Base-by-base conservation (phyloP, 306 rosid species). In the Medicago ruthenica region DNA sequence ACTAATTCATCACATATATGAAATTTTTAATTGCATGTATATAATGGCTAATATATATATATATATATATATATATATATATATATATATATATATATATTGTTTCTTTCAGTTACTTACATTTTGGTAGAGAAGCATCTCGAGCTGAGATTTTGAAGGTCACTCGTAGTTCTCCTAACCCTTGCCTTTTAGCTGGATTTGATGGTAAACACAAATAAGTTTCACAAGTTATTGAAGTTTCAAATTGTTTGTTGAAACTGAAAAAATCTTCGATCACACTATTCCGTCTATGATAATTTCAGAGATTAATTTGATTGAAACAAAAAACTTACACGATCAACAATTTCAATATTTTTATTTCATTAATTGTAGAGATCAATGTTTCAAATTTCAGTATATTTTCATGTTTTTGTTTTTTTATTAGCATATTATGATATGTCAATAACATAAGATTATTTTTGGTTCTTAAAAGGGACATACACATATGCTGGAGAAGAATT, bases 141-240 rank as follows among this genome's bases (percentile, higher is more conserved):
- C 91, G 92, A 70, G 95, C 92, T 6, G 92, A 91, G 92, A 81
- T 91, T 82, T 68, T 87, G 50, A 89, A 88, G 73, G 86, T 79
- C 20, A 80, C 91, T 16, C 57, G 17, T 4, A 83, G 31, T 17
- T 83, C 88, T 59, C 85, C 66, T 64, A 91, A 83, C 67, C 78
- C 92, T n/a, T 91, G 97, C 57, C 69, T 91, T 64, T 57, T 72
- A 40, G 67, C 54, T 14, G 76, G 76, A 16, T 72, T 72, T 40
- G n/a, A 72, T 72, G 76, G 76, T 72, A 72, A 37, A 18, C 4
- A 55, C 12, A 27, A 14, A 24, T 60, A 13, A 8, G 31, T 21
- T 57, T 57, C 31, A 9, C 8, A 34, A 34, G 7, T 34, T 34
- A 10, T 44, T 12, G 1, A 44, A 44, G 0, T 44, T 44, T 44